These are phyloP conservation scores for Vigna unguiculata DNA, from an alignment of 306 rosid genomes.

Conservation along the genomic window DNA sequence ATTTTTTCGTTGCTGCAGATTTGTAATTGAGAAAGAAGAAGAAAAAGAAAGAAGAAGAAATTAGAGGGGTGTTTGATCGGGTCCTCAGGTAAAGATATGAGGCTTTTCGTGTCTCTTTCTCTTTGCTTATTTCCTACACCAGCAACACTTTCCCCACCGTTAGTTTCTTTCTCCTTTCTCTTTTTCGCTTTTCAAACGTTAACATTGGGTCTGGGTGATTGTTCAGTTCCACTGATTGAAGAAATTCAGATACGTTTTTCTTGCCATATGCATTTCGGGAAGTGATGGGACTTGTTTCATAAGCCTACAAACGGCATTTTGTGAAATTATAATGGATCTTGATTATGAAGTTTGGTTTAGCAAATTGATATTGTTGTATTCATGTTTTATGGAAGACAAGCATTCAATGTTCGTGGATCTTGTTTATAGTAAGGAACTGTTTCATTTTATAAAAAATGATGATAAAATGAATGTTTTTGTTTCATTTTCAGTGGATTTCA, in stretches of 20 bases:
- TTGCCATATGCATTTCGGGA: constrained; percentile 18
- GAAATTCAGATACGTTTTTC: neutral
- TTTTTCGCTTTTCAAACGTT: neutral
- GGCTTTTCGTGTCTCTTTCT: constrained; percentile 56
- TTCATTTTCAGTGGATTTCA: constrained; percentile 94
- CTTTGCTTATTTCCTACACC: too few species aligned
- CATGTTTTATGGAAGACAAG: neutral
- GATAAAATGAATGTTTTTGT: constrained; percentile 24
- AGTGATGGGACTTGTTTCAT: neutral
- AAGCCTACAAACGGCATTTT: neutral
- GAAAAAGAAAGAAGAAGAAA: constrained; percentile 42
- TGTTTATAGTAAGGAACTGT: constrained; percentile 27
- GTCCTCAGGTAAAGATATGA: constrained; percentile 99
- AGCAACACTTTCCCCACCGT: constrained; percentile 99
- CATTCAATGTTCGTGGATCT: neutral
- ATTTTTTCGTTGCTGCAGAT: constrained; percentile 46
- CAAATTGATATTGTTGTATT: neutral
- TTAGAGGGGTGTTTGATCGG: constrained; percentile 48
- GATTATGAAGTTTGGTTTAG: neutral
- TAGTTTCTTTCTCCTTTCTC: constrained; percentile 17
- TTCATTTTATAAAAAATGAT: constrained; percentile 14
- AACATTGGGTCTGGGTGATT: neutral
- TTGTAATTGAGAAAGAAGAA: constrained; percentile 60
- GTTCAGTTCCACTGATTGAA: neutral
- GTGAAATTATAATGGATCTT: constrained; percentile 1